Evolutionary conservation across 1,284 basidiomycete genomes (phyloP), one percentile per base, ranked within the genome.

Genomic region (Rhodotorula mucilaginosa): DNA sequence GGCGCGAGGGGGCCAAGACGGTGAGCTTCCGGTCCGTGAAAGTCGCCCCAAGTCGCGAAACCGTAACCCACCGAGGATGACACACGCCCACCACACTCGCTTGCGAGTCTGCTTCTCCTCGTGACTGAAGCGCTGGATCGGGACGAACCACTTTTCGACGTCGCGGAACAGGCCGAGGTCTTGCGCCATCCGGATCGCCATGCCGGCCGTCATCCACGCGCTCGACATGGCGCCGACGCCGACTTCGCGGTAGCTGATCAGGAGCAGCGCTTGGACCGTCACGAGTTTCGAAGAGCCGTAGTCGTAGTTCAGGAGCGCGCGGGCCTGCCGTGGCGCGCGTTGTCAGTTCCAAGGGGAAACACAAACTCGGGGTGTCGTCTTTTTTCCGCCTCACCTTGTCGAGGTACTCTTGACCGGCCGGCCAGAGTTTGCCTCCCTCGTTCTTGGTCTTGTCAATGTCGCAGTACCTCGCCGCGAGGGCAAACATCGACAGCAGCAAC

Each of bases 141-240:
- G 87, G 84, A 88, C 71, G 88, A 88, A 84, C 79, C 79, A 80
- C 69, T 86, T 87, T 56, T 92, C 90, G 61, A 91, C 90, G 74
- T 86, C 86, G 61, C 90, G 87, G 79, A 92, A 91, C 84, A 93
- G 86, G 16, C 91, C 91, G 67, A 93, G 81, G 80, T 93, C 91
- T 81, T 93, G 91, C 19, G 91, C 92, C 91, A 80, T 92, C 67
- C 64, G 73, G 39, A 80, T 77, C 21, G 79, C 90, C 87, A 90
- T 88, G 54, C 89, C 90, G 88, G 65, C 76, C 78, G 89, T 91
- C 23, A 88, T 84, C 92, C 92, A 93, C 48, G 90, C 88, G 81
- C 90, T 87, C 15, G 89, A 88, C 92, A 92, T 93, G 21, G 89
- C 89, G 34, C 92, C 92, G 69, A 92, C 90, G 2, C 91, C 91